These are phyloP conservation scores for Pichia sp. DNA, from an alignment of 1,139 yeast genomes.

Conservation along the genomic window DNA sequence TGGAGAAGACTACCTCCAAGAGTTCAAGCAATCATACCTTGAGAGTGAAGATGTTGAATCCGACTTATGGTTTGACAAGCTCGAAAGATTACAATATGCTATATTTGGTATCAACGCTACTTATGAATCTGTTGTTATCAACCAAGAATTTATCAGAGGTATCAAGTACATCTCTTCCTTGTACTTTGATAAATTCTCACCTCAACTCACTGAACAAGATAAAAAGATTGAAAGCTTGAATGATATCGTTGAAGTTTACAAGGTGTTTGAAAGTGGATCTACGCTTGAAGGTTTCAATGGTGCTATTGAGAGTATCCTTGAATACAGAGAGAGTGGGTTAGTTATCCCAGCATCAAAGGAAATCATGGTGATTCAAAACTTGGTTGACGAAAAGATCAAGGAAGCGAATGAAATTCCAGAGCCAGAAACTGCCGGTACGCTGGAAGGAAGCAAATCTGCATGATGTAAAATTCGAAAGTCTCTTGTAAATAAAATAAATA, in stretches of 20 bases:
- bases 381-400: constrained; percentile 25
- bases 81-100: constrained; percentile 74
- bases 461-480: no score
- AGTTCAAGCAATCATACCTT: constrained; percentile 54
- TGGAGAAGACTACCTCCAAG: constrained; percentile 43
- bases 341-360: constrained; percentile 28
- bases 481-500: no score
- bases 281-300: constrained; percentile 27
- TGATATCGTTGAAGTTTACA: constrained; percentile 29
- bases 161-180: constrained; percentile 59
- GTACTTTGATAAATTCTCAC: constrained; percentile 45
- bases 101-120: constrained; percentile 58
- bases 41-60: constrained; percentile 50
- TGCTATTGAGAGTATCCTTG: constrained; percentile 27
- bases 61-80: constrained; percentile 54
- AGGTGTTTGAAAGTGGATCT: constrained; percentile 29
- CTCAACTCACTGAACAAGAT: constrained; percentile 11
- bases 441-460: no score
- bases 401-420: constrained; percentile 18
- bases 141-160: constrained; percentile 51
- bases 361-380: constrained; percentile 27
- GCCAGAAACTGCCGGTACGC: constrained; percentile 9
- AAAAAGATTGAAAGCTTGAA: constrained; percentile 23
- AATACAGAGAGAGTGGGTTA: constrained; percentile 26
- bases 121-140: constrained; percentile 41